Evolutionary conservation across 768 basidiomycete genomes (phyloP), one percentile per base, ranked within the genome.

Genomic region (Naematelia encephala): DNA sequence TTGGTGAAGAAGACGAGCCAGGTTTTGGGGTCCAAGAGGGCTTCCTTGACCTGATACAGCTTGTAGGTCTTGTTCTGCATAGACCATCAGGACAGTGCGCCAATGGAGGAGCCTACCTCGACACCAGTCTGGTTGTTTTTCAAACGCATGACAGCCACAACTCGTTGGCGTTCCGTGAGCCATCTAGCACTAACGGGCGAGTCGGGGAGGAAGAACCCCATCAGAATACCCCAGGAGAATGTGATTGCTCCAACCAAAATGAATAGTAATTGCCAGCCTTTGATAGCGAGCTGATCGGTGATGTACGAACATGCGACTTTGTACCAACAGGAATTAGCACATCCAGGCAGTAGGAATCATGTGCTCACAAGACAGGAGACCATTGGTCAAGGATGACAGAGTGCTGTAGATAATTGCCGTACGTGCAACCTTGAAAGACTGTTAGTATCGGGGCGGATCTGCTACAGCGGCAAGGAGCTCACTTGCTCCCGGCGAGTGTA

Each of bases 351-450:
- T n/a, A n/a, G n/a, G n/a, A n/a, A n/a, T n/a, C n/a, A n/a, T n/a
- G n/a, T n/a, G n/a, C 21, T 57, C 67, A 42, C 53, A 63, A 12
- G 64, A 51, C 43, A 71, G 47, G 22, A 71, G n/a, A 22, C 69
- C 69, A 48, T 68, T 71, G 28, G 61, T 59, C 13, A 64, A 16
- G 16, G 66, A 68, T 1, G 68, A 70, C 10, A 70, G 57, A 14
- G 71, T 73, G 28, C 55, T 62, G 67, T 63, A 68, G 11, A 68
- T 67, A 51, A 73, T 51, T 13, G 69, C 69, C 5, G 60, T 65
- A 22, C 72, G 28, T n/a, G n/a, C n/a, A n/a, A n/a, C n/a, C n/a
- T n/a, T n/a, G n/a, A n/a, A n/a, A n/a, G n/a, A n/a, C n/a, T n/a
- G n/a, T n/a, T n/a, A n/a, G n/a, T n/a, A n/a, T n/a, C n/a, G n/a